Percentiles rank a stretch among this genome's conserved stretches.
These are phyloP conservation scores for Quercus suber DNA, from an alignment of 306 rosid genomes.

Conservation along the genomic window DNA sequence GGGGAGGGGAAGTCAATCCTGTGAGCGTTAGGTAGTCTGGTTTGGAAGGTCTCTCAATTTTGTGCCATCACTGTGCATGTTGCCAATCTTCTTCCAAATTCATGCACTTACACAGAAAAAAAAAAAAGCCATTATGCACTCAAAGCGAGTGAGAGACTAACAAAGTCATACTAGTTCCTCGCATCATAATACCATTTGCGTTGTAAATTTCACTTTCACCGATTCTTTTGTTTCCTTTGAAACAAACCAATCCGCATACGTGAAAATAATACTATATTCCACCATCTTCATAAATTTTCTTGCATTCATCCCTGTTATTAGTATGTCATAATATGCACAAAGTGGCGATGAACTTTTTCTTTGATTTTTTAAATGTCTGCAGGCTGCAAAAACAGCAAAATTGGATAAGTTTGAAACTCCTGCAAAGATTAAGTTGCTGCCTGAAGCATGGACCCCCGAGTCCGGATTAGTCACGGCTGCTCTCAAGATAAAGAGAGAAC, in stretches of 20 bases:
- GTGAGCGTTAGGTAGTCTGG: too few relatives aligned
- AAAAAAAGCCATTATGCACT: not conserved
- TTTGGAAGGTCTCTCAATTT: too few relatives aligned
- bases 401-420: slow-evolving; percentile 78
- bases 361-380: slow-evolving; percentile 1
- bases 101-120: not conserved
- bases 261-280: not conserved
- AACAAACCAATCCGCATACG: not conserved
- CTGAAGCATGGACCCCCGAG: slow-evolving; percentile 89
- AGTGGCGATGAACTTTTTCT: not conserved
- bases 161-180: not conserved
- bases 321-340: not conserved
- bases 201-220: not conserved
- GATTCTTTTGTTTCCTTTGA: not conserved
- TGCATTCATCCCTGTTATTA: not conserved
- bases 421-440: slow-evolving; percentile 60
- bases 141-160: too few relatives aligned
- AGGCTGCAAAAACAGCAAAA: slow-evolving; percentile 69
- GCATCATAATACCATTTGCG: not conserved
- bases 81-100: not conserved
- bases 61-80: too few relatives aligned
- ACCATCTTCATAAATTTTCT: not conserved
- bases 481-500: slow-evolving; percentile 84
- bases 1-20: too few relatives aligned
- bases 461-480: slow-evolving; percentile 95